A percentile compares a stretch with the other conserved stretches of the same genome.
phyloP scores from a whole-genome alignment of 768 basidiomycete species.

The Xanthoconium stramineum region DNA sequence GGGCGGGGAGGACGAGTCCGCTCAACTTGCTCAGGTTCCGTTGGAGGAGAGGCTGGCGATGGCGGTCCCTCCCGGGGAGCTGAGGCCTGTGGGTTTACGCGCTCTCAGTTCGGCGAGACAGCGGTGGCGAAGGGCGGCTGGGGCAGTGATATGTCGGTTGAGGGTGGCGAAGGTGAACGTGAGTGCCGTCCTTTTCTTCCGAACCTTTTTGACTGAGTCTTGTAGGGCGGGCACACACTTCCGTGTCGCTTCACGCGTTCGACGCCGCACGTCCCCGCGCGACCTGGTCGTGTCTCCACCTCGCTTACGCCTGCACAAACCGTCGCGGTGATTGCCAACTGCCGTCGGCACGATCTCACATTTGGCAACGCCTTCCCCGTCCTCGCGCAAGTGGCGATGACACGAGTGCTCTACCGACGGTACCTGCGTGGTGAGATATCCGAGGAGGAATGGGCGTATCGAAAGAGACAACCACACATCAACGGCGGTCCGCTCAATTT shows the following conservation, averaged over 20 bases:
- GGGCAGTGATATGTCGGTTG: too few relatives aligned
- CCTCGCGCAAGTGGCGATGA: constrained; percentile 50
- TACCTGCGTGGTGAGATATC: constrained; percentile 47
- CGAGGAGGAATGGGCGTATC: constrained; percentile 50
- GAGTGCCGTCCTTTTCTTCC: too few relatives aligned
- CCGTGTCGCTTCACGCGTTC: constrained; percentile 39
- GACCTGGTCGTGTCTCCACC: constrained; percentile 23
- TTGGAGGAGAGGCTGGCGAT: too few relatives aligned
- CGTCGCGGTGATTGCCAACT: constrained; percentile 32
- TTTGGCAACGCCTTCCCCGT: constrained; percentile 50
- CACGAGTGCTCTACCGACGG: constrained; percentile 47
- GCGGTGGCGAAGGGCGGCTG: too few relatives aligned
- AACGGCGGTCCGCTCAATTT: constrained; percentile 50
- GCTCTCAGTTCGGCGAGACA: too few relatives aligned
- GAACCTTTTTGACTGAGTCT: too few relatives aligned
- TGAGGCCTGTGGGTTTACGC: too few relatives aligned
- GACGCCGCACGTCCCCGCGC: constrained; percentile 37
- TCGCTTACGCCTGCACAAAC: constrained; percentile 33
- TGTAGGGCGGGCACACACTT: constrained; percentile 57
- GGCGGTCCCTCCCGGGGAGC: too few relatives aligned
- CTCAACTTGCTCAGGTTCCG: too few relatives aligned
- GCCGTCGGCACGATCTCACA: constrained; percentile 42
- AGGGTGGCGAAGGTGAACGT: too few relatives aligned
- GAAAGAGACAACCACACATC: constrained; percentile 47
- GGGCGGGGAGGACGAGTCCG: too few relatives aligned